phyloP scores from a whole-genome alignment of 2,329 filamentous ascomycete genomes.

The Fusarium caatingaense region DNA sequence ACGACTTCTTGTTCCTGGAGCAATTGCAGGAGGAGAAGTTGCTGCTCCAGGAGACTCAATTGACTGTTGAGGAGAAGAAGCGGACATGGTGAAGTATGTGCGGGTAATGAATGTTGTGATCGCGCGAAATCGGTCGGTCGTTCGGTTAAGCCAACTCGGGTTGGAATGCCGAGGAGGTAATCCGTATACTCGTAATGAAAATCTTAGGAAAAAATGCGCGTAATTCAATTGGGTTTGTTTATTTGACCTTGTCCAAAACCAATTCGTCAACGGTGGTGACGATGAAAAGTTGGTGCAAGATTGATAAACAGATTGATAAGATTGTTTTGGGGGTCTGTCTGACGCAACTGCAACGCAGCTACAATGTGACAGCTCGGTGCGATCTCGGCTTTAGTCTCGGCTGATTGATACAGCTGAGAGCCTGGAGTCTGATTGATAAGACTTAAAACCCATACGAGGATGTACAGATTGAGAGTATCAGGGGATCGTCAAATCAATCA shows the following conservation, averaged over 20 bases:
- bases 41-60: constrained; percentile 38
- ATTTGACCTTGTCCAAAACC: neutral
- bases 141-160: constrained; percentile 34
- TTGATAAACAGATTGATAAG: constrained; percentile 38
- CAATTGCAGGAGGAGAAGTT: constrained; percentile 28
- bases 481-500: constrained; percentile 10
- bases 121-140: constrained; percentile 36
- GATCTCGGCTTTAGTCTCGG: constrained; percentile 37
- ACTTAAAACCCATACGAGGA: constrained; percentile 20
- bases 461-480: constrained; percentile 4
- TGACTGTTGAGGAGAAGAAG: constrained; percentile 32
- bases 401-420: constrained; percentile 23
- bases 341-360: constrained; percentile 19
- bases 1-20: constrained; percentile 34
- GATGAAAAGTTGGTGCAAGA: constrained; percentile 1
- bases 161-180: constrained; percentile 46
- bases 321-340: constrained; percentile 24
- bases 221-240: constrained; percentile 4
- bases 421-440: constrained; percentile 20
- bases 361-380: constrained; percentile 20
- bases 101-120: constrained; percentile 24
- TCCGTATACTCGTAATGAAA: neutral
- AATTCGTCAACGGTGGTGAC: constrained; percentile 10
- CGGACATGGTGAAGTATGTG: constrained; percentile 43
- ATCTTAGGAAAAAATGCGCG: neutral